phyloP scores from a whole-genome alignment of 176 grass and related monocot genomes.

The Elaeis guineensis region DNA sequence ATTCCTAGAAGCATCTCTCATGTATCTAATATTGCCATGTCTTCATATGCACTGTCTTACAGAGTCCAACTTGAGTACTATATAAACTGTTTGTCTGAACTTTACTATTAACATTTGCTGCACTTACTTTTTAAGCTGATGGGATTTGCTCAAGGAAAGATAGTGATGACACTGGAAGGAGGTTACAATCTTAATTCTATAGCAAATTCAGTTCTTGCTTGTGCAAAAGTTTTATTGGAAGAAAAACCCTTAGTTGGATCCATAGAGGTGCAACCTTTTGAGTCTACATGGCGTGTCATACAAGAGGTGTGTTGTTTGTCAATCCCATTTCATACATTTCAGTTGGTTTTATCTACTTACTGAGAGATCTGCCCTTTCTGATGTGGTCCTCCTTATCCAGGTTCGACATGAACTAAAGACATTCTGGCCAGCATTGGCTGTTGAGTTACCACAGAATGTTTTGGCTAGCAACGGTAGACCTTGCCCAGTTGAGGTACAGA shows the following conservation, averaged over 20 bases:
- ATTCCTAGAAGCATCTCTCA: too few species aligned
- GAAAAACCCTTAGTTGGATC: constrained; percentile 38
- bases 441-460: constrained; percentile 45
- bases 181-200: constrained; percentile 92
- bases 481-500: constrained; percentile 42
- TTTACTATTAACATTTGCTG: too few species aligned
- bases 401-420: constrained; percentile 84
- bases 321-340: constrained; percentile 29
- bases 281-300: constrained; percentile 83
- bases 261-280: constrained; percentile 41
- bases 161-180: constrained; percentile 93
- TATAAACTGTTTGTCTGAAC: too few species aligned
- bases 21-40: too few species aligned
- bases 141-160: constrained; percentile 78
- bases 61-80: too few species aligned
- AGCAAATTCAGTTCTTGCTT: constrained; percentile 83
- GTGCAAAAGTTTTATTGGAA: constrained; percentile 72
- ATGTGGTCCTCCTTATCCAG: constrained; percentile 27
- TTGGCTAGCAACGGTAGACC: constrained; percentile 26
- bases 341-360: constrained; percentile 7
- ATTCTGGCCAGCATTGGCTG: constrained; percentile 68
- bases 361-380: constrained; percentile 1
- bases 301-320: constrained; percentile 39
- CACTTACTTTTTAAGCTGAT: constrained; percentile 43
- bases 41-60: not conserved